These are phyloP conservation scores for Aspergillus udagawae DNA, from an alignment of 2,329 filamentous ascomycete genomes.

Conservation along the genomic window DNA sequence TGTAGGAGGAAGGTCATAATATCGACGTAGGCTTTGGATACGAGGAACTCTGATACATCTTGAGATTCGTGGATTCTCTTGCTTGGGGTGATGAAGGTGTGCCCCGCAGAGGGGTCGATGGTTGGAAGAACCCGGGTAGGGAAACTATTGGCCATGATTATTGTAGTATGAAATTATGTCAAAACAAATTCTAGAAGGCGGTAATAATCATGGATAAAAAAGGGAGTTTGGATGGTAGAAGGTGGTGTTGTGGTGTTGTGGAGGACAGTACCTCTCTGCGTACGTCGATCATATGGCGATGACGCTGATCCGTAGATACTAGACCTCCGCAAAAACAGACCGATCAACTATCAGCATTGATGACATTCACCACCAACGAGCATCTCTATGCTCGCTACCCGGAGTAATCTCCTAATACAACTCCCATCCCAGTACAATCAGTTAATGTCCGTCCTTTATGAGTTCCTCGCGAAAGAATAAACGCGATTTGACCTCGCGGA, in stretches of 20 bases:
- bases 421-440: background rate
- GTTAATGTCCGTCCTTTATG: slow-evolving; percentile 5
- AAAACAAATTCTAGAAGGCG: background rate
- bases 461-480: slow-evolving; percentile 10
- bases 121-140: slow-evolving; percentile 36
- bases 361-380: background rate
- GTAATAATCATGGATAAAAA: background rate
- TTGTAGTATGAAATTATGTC: background rate
- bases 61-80: slow-evolving; percentile 83
- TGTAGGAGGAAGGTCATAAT: slow-evolving; percentile 85
- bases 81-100: slow-evolving; percentile 61
- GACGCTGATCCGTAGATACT: background rate
- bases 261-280: background rate
- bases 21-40: slow-evolving; percentile 77
- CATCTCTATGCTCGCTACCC: background rate
- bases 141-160: slow-evolving; percentile 10
- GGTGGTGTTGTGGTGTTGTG: background rate
- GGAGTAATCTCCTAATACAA: background rate
- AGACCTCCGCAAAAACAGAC: background rate
- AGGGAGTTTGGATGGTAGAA: background rate
- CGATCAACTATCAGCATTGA: background rate
- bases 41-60: slow-evolving; percentile 77
- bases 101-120: slow-evolving; percentile 48
- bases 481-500: slow-evolving; percentile 10
- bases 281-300: background rate